These are phyloP conservation scores for Candida piceae DNA, from an alignment of 805 yeast species.

Conservation along the genomic window DNA sequence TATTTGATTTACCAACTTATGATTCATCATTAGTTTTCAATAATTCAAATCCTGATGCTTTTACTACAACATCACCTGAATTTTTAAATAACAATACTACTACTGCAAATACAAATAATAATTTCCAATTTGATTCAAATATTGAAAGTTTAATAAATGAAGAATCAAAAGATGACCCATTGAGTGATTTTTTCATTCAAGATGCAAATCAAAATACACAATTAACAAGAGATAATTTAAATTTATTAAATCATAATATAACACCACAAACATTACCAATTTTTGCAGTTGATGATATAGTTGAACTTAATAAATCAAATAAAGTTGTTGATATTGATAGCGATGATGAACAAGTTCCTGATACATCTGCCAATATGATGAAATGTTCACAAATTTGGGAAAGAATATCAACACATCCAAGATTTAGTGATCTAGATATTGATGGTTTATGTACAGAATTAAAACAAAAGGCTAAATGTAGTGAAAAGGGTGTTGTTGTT, in stretches of 20 bases:
- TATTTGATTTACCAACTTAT: slow-evolving; percentile 43
- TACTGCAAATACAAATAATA: too few species aligned
- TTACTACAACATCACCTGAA: slow-evolving; percentile 13
- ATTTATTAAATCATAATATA: slow-evolving; percentile 13
- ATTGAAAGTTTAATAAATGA: slow-evolving; percentile 43
- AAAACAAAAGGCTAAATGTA: slow-evolving; percentile 90
- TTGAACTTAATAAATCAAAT: slow-evolving; percentile 10
- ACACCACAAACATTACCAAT: slow-evolving; percentile 19
- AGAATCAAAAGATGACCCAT: slow-evolving; percentile 54
- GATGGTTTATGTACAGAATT: slow-evolving; percentile 90
- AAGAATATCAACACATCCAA: slow-evolving; percentile 88
- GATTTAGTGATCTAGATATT: slow-evolving; percentile 87
- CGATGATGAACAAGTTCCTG: slow-evolving; percentile 51
- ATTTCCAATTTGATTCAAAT: too few species aligned
- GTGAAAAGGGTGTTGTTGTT: slow-evolving; percentile 87
- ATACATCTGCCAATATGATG: slow-evolving; percentile 53
- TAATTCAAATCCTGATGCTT: slow-evolving; percentile 10
- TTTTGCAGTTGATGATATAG: slow-evolving; percentile 24
- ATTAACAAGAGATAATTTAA: slow-evolving; percentile 18
- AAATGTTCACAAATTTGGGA: slow-evolving; percentile 96
- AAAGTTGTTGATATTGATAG: slow-evolving; percentile 21
- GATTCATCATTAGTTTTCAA: slow-evolving; percentile 51
- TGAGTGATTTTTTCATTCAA: slow-evolving; percentile 24
- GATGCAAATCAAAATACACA: slow-evolving; percentile 1
- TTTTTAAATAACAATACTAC: too few species aligned